Evolutionary conservation across 768 basidiomycete genomes (phyloP).

Genomic region (Vishniacozyma victoriae): DNA sequence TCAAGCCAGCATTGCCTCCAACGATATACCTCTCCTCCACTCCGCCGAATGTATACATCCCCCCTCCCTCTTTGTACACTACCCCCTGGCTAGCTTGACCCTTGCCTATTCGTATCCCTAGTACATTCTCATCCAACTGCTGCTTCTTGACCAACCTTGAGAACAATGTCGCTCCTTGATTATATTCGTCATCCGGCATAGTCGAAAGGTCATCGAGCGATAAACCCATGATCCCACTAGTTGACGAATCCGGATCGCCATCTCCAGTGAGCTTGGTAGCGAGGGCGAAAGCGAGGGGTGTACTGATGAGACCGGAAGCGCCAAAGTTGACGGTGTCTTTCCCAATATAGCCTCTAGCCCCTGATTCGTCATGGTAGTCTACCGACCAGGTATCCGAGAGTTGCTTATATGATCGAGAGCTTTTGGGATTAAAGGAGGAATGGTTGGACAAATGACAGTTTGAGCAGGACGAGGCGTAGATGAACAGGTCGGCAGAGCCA

Average conservation of each 20-base stretch:
- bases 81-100: slow-evolving; percentile 10
- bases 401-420: slow-evolving; percentile 11
- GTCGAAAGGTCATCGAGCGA: slow-evolving; percentile 13
- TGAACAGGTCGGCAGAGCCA: slow-evolving; percentile 20
- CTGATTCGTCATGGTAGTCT: slow-evolving; percentile 21
- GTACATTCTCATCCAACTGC: slow-evolving; percentile 8
- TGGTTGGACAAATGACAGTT: slow-evolving; percentile 12
- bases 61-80: slow-evolving; percentile 10
- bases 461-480: slow-evolving; percentile 13
- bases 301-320: not conserved
- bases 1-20: slow-evolving; percentile 9
- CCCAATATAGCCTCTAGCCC: slow-evolving; percentile 10
- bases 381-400: slow-evolving; percentile 6
- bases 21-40: slow-evolving; percentile 12
- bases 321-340: slow-evolving; percentile 7
- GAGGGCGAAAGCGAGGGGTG: slow-evolving; percentile 10
- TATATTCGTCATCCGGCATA: not conserved
- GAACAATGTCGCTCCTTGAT: slow-evolving; percentile 12
- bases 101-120: slow-evolving; percentile 17
- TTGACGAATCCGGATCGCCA: slow-evolving; percentile 1
- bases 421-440: slow-evolving; percentile 1
- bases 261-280: slow-evolving; percentile 5
- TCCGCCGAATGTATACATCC: slow-evolving; percentile 17
- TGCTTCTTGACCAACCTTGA: slow-evolving; percentile 14
- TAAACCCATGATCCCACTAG: slow-evolving; percentile 17